These are phyloP conservation scores for Fusarium sp. DNA, from an alignment of 2,329 filamentous ascomycete species.

Conservation along the genomic window DNA sequence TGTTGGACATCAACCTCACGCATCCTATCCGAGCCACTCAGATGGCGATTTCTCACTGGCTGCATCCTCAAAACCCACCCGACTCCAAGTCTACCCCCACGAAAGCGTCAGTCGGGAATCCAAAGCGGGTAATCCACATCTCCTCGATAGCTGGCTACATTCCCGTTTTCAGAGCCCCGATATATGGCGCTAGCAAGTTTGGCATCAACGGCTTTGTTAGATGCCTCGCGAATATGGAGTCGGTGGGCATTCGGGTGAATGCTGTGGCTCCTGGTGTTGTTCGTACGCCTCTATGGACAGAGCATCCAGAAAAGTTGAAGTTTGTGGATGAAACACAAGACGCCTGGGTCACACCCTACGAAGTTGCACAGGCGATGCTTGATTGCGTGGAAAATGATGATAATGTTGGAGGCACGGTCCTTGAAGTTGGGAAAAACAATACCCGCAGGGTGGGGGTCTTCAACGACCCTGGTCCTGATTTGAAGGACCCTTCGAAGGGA, in stretches of 20 bases:
- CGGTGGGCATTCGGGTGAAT: constrained; percentile 57
- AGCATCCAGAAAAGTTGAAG: constrained; percentile 60
- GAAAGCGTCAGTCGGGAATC: constrained; percentile 46
- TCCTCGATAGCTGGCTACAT: constrained; percentile 56
- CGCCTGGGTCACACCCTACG: constrained; percentile 59
- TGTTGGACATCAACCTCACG: constrained; percentile 59
- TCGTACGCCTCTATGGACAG: constrained; percentile 62
- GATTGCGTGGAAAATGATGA: constrained; percentile 54
- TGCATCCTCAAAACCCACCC: constrained; percentile 44
- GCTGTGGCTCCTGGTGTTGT: constrained; percentile 63
- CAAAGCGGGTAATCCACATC: constrained; percentile 58
- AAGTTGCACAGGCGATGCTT: constrained; percentile 63
- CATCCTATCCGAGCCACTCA: constrained; percentile 60
- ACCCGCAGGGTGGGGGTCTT: constrained; percentile 53
- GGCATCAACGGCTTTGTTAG: constrained; percentile 59
- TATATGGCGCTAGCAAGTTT: constrained; percentile 59
- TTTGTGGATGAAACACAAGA: constrained; percentile 55
- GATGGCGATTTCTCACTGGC: constrained; percentile 58
- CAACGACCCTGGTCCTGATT: constrained; percentile 59
- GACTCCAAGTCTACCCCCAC: constrained; percentile 4
- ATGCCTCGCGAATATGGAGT: constrained; percentile 56
- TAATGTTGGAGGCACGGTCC: constrained; percentile 57
- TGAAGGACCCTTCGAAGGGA: constrained; percentile 45
- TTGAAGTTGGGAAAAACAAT: constrained; percentile 57
- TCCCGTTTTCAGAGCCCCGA: constrained; percentile 53